Percentiles rank a stretch among this genome's conserved stretches.
These are phyloP conservation scores for Larix sibirica DNA, from an alignment of 83 land plant genomes.

Conservation along the genomic window DNA sequence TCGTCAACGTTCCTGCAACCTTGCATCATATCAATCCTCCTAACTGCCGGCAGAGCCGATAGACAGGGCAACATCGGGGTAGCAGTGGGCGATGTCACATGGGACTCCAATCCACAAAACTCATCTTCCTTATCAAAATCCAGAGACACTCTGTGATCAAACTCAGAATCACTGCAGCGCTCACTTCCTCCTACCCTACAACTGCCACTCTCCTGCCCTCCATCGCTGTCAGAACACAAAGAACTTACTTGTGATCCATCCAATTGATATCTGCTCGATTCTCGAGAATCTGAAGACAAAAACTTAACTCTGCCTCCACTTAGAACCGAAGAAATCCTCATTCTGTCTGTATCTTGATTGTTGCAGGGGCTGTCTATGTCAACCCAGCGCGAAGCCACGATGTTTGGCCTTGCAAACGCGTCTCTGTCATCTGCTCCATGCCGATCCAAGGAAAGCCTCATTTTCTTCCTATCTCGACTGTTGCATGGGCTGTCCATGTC, in stretches of 20 bases:
- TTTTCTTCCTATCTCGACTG: neutral
- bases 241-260: neutral
- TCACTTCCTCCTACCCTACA: neutral
- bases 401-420: neutral
- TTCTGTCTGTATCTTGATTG: neutral
- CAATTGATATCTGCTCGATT: neutral
- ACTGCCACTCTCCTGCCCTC: neutral
- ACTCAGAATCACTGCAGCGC: neutral
- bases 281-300: too few species aligned
- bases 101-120: neutral
- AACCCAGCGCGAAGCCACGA: neutral
- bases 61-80: neutral
- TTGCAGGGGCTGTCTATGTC: neutral
- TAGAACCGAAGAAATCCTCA: too few species aligned
- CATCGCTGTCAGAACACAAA: neutral
- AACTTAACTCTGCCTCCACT: neutral
- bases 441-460: neutral
- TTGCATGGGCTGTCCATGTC: neutral
- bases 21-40: constrained; percentile 36
- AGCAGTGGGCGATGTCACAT: neutral
- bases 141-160: neutral
- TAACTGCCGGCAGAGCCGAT: neutral
- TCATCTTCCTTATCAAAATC: neutral
- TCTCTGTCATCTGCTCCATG: too few species aligned
- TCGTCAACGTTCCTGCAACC: constrained; percentile 61